Percentiles rank a stretch among this genome's conserved stretches.
Conservation (phyloP, 1,284 basidiomycete genomes). For the Trametes pubescens region DNA sequence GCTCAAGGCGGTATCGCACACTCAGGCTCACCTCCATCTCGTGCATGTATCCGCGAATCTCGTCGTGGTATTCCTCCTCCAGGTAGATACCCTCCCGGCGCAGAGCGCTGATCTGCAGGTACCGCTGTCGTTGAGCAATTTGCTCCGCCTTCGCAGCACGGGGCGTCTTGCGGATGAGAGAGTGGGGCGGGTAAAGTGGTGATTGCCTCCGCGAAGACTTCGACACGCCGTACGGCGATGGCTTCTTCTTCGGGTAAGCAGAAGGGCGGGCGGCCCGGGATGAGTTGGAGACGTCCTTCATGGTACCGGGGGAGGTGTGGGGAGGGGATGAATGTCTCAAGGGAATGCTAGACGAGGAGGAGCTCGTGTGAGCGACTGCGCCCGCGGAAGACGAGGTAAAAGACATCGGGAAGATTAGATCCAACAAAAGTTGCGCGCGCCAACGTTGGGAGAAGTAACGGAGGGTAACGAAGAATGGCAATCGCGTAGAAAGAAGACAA, state of each 20-base stretch:
- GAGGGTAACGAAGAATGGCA: constrained; percentile 4
- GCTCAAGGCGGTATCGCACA: no score
- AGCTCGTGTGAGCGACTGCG: constrained; percentile 36
- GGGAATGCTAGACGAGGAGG: constrained; percentile 51
- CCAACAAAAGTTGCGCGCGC: constrained; percentile 15
- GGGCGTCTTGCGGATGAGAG: constrained; percentile 64
- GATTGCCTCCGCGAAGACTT: constrained; percentile 56
- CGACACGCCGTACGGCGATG: constrained; percentile 77
- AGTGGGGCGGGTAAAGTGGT: constrained; percentile 56
- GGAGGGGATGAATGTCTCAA: constrained; percentile 50
- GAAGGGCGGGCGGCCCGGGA: constrained; percentile 66
- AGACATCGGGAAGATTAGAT: constrained; percentile 25
- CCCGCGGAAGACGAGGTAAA: constrained; percentile 7
- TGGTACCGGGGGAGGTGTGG: constrained; percentile 51
- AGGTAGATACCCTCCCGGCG: constrained; percentile 74
- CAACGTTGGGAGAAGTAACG: constrained; percentile 4
- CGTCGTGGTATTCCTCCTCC: constrained; percentile 96
- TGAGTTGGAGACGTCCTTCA: constrained; percentile 79
- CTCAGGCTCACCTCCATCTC: constrained; percentile 89
- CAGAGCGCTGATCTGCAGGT: constrained; percentile 70
- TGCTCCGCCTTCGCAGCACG: constrained; percentile 66
- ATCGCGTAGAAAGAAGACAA: constrained; percentile 1
- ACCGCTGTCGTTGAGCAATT: constrained; percentile 70
- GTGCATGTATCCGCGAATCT: constrained; percentile 94
- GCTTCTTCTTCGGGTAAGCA: constrained; percentile 82